Base-by-base conservation (phyloP, 768 basidiomycete species). In the Hypholoma sublateritium region DNA sequence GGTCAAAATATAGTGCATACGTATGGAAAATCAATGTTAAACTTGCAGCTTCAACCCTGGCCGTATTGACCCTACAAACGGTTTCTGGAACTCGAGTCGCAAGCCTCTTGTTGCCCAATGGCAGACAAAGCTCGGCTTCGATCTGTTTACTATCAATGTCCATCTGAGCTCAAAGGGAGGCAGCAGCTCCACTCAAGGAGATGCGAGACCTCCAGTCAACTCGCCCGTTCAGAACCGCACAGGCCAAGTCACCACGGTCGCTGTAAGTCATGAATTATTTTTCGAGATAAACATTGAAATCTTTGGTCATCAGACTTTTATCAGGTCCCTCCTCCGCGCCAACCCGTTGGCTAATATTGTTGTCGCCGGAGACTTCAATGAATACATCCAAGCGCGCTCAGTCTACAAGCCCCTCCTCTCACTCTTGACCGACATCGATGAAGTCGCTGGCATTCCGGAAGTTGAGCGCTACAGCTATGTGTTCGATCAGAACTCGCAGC, bases 301-400 rank as follows among this genome's bases (percentile, higher is more conserved):
- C 22, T 36, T 28, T 32, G 4, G 14, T 6, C 12, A 59, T 25
- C 19, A 86, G 84, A 66, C 69, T 21, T 86, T 87, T 60, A 77
- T 82, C 16, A 59, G 73, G 57, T 68, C 74, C 11, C 69, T 86
- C 37, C 66, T 85, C 3, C 65, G 63, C 6, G 65, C 69, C 32
- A 74, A 83, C 56, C 61, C 71, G 3, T 52, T 71, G 35, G 82
- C 84, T 8, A 81, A 78, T 59, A 69, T 87, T 57, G 61, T 85
- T 44, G 72, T 82, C 6, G 82, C 77, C 1, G 85, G 86, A 5
- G 85, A 86, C 69, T 85, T 80, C 71, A 87, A 87, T 65, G 85
- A 86, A 62, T 85, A 72, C 68, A 62, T 75, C 17, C 79, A 82
- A 59, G 77, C 85, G 1, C 79, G 80, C 47, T 74, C 80, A 11